Evolutionary conservation across 768 basidiomycete genomes (phyloP), one percentile per base, ranked within the genome.

Genomic region (Suillus weaverae): DNA sequence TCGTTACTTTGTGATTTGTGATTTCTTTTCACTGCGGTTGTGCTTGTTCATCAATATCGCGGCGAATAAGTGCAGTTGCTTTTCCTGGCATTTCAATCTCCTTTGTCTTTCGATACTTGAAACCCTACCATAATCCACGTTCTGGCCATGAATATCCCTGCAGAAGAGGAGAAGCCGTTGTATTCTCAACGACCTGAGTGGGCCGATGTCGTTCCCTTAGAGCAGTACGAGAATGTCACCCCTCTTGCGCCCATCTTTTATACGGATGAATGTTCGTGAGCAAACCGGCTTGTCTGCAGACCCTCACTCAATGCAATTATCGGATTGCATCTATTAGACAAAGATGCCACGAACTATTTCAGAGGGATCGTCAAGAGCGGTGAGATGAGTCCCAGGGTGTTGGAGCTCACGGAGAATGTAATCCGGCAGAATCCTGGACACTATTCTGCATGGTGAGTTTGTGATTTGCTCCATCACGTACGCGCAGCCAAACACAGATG

Each of bases 221-320:
- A 86, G 26, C 97, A 99, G 70, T 90, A 92, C 64, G 95, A 97
- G 69, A 85, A 82, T 22, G 75, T 84, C 38, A 85, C 86, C 65
- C 91, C 95, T 2, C 81, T 99, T 48, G 96, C 94, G 0, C 93
- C 94, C 2, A 99, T 99, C 75, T 88, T 96, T 73, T 99, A 99
- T 72, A 86, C 87, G 4, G 81, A 82, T 44, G 90, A 95, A 81
- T 99, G 97, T 96, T 63, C 72, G 92, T 83, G 50, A 43, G 54
- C 66, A 36, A 57, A 43, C 33, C 57, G 36, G 62, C 57, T 10
- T 39, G 50, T 61, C 46, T 32, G 60, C 62, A 66, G 18, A 51
- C 2, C 22, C 22, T 43, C 61, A 60, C 62, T 65, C 56, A 60
- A 64, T 67, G 60, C 48, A 18, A 56, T n/a, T 54, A 64, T 53